Conservation (phyloP, 192 early-diverging fungal species). For the Obelidium mucronatum region DNA sequence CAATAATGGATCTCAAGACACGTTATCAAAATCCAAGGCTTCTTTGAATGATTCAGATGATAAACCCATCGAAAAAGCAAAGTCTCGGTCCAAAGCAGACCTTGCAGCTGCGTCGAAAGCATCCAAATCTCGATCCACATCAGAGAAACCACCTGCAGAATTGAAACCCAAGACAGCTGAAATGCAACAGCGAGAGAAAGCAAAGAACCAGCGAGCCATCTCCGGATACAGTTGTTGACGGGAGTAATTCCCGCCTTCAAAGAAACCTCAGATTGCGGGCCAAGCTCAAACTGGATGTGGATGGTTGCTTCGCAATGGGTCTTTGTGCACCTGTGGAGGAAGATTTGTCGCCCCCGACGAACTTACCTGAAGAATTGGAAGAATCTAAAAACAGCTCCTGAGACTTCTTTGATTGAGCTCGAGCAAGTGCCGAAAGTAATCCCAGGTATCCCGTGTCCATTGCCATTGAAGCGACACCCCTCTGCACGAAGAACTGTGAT, state of each 20-base stretch:
- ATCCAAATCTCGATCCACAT: not conserved
- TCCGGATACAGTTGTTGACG: not conserved
- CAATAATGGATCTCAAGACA: not conserved
- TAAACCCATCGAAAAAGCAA: not conserved
- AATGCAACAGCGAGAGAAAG: not conserved
- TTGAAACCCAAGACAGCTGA: not conserved
- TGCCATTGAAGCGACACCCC: slow-evolving; percentile 24
- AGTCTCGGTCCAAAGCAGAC: not conserved
- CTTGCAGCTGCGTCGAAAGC: not conserved
- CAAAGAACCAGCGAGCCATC: not conserved
- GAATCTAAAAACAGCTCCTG: not conserved
- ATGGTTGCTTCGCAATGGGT: slow-evolving; percentile 32
- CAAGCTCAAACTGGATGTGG: slow-evolving; percentile 17
- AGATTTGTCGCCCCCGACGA: slow-evolving; percentile 7
- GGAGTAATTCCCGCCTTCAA: slow-evolving; percentile 19
- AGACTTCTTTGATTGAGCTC: not conserved
- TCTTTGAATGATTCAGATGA: no score
- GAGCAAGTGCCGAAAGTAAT: not conserved
- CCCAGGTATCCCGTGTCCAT: not conserved
- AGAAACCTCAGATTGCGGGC: slow-evolving; percentile 21
- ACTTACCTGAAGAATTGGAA: not conserved
- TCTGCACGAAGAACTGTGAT: slow-evolving; percentile 21
- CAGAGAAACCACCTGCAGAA: not conserved
- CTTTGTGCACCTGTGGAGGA: slow-evolving; percentile 10
- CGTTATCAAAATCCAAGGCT: no score